Conservation (phyloP, 2,329 filamentous ascomycete species). For the Alternaria hordeiaustralica region DNA sequence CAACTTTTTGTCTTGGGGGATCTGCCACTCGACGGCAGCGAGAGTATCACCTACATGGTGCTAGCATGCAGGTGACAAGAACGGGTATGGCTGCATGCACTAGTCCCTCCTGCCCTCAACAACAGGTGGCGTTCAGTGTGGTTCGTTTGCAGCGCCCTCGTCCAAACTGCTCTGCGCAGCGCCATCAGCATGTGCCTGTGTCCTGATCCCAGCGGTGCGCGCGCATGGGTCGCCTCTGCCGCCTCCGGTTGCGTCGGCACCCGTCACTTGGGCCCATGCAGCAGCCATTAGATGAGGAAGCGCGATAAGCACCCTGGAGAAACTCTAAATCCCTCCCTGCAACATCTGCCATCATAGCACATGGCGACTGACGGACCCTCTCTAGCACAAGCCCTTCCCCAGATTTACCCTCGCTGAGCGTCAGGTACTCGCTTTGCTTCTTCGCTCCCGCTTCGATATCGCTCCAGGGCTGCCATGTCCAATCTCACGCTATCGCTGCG, state of each 20-base stretch:
- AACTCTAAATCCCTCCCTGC: conserved; percentile 12
- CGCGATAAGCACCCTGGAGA: conserved; percentile 26
- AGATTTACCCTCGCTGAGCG: conserved; percentile 28
- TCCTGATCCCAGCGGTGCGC: not conserved
- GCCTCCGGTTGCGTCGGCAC: conserved; percentile 16
- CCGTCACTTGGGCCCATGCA: not conserved
- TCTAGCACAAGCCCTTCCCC: conserved; percentile 30
- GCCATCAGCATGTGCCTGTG: not conserved
- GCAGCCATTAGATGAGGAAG: conserved; percentile 16
- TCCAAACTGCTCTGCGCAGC: conserved; percentile 1
- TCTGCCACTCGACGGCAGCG: not conserved
- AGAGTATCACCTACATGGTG: conserved; percentile 13
- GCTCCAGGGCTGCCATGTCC: not conserved
- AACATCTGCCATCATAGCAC: conserved; percentile 10
- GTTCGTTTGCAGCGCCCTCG: conserved; percentile 4
- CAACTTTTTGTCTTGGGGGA: conserved; percentile 3
- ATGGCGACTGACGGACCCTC: conserved; percentile 7
- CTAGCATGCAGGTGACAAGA: conserved; percentile 13
- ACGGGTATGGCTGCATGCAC: conserved; percentile 10
- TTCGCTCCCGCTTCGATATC: conserved; percentile 29
- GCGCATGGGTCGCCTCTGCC: not conserved
- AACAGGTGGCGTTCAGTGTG: conserved; percentile 3
- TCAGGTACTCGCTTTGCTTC: conserved; percentile 24
- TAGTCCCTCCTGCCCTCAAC: conserved; percentile 8
- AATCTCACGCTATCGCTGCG: conserved; percentile 5